These are phyloP conservation scores for Biscutella laevigata DNA, from an alignment of 441 rosid species.

Conservation along the genomic window DNA sequence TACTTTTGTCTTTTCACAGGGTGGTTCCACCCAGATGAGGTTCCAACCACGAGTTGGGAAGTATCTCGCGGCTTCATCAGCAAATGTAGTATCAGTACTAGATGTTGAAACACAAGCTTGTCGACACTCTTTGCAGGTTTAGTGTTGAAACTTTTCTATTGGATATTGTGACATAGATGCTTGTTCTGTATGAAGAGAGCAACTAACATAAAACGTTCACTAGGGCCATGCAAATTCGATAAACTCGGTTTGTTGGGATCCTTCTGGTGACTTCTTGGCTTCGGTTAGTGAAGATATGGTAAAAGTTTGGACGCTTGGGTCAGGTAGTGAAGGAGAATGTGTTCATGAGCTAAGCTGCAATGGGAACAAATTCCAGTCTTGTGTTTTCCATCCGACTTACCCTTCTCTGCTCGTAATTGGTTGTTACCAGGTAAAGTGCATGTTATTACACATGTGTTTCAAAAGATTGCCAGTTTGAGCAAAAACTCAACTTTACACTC, in stretches of 20 bases:
- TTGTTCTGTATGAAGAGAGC: background rate
- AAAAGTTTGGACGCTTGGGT: constrained; percentile 76
- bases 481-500: background rate
- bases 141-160: background rate
- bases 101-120: constrained; percentile 79
- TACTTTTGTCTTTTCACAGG: constrained; percentile 34
- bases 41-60: constrained; percentile 79
- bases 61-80: constrained; percentile 85
- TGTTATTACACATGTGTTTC: background rate
- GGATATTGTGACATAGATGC: background rate
- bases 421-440: constrained; percentile 68
- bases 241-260: constrained; percentile 85
- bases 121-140: constrained; percentile 72
- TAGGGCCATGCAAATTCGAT: constrained; percentile 50
- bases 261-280: constrained; percentile 70
- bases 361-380: constrained; percentile 73
- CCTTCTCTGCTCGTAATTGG: constrained; percentile 73
- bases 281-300: constrained; percentile 87
- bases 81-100: constrained; percentile 69
- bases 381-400: constrained; percentile 73
- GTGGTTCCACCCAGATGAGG: constrained; percentile 76
- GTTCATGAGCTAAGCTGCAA: constrained; percentile 70
- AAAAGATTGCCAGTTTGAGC: background rate
- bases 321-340: constrained; percentile 68
- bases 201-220: background rate